Conservation (phyloP, 805 yeast species). For the Torulaspora gathmanii region DNA sequence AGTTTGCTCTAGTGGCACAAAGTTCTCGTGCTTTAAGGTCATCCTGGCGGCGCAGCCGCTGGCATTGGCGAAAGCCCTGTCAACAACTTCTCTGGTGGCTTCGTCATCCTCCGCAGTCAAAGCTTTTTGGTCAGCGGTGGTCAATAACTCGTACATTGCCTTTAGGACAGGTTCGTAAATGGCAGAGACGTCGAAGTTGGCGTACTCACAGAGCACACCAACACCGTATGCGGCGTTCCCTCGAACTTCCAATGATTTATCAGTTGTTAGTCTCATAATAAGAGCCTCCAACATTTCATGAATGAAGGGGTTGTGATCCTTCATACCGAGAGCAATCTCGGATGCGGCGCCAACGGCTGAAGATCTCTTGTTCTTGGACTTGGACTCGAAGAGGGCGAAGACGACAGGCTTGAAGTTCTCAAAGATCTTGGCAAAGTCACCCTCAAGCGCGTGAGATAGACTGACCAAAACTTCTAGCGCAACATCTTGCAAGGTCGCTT, state of each 20-base stretch:
- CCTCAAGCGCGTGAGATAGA: constrained; percentile 70
- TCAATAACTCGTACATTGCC: constrained; percentile 64
- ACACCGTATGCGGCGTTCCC: constrained; percentile 96
- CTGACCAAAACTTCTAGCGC: constrained; percentile 81
- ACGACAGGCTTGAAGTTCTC: constrained; percentile 64
- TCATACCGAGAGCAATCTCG: constrained; percentile 76
- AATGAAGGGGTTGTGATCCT: constrained; percentile 57
- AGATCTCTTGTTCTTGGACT: constrained; percentile 70
- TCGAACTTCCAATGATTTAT: constrained; percentile 79
- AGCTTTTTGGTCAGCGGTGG: constrained; percentile 73
- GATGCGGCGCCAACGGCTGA: constrained; percentile 86
- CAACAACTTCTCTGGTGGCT: constrained; percentile 71
- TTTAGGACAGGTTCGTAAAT: constrained; percentile 65
- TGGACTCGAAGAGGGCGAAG: constrained; percentile 51
- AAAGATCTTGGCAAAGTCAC: constrained; percentile 71
- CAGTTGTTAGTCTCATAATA: constrained; percentile 62
- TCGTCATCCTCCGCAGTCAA: constrained; percentile 52
- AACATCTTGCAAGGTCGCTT: constrained; percentile 72
- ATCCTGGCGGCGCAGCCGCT: constrained; percentile 96
- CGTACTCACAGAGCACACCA: constrained; percentile 60
- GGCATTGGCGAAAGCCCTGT: constrained; percentile 87
- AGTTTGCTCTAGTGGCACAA: constrained; percentile 74
- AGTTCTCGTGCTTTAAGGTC: constrained; percentile 63
- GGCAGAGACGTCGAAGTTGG: constrained; percentile 51
- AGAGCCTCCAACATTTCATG: constrained; percentile 69